Evolutionary conservation across 306 rosid species (phyloP).

Genomic region (Inga laurina): DNA sequence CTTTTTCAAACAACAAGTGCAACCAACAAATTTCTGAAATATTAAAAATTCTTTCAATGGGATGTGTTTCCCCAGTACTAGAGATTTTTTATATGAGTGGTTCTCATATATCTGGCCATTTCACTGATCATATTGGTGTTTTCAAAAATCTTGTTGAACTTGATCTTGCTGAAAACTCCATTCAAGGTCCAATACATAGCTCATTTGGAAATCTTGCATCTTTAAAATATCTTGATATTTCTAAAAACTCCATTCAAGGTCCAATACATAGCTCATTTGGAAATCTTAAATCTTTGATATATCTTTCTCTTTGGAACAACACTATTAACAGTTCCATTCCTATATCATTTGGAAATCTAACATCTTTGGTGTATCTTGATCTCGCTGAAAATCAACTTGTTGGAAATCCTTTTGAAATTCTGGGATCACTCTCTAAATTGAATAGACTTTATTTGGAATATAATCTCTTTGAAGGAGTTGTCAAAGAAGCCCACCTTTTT

Average conservation of each 20-base stretch:
- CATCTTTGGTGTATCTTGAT: neutral
- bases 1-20: neutral
- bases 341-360: neutral
- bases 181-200: neutral
- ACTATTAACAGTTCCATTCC: slow-evolving; percentile 14
- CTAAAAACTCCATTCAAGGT: neutral
- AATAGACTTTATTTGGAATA: neutral
- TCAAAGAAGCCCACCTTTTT: slow-evolving; percentile 24
- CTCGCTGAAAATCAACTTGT: neutral
- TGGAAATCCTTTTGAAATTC: neutral
- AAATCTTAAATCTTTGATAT: neutral
- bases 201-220: neutral
- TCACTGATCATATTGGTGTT: slow-evolving; percentile 6
- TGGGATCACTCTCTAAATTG: neutral
- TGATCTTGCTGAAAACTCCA: neutral
- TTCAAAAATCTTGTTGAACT: neutral
- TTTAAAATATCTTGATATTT: neutral
- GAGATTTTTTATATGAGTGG: accelerated
- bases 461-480: neutral
- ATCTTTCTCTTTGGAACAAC: neutral
- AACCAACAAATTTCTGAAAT: neutral
- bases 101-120: slow-evolving; percentile 15
- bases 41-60: neutral
- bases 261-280: neutral
- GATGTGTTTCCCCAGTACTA: neutral